phyloP scores from a whole-genome alignment of 768 basidiomycete genomes.

The Leccinum disarticulatum region DNA sequence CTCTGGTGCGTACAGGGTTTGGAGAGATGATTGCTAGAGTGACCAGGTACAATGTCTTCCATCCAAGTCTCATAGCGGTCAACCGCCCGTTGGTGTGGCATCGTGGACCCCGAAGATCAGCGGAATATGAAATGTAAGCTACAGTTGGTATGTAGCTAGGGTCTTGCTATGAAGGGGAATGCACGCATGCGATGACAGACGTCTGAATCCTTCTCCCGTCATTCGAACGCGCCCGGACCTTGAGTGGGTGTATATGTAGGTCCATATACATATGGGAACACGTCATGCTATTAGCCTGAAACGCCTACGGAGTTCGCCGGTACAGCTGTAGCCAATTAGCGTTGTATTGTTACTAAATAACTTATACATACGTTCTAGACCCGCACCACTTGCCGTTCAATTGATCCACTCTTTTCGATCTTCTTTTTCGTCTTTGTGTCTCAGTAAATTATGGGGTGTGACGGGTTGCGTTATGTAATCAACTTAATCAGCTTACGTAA shows the following conservation, averaged over 20 bases:
- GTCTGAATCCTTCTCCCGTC: not conserved
- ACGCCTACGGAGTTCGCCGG: not conserved
- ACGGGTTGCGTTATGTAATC: conserved; percentile 14
- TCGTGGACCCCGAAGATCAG: conserved; percentile 17
- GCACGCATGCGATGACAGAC: not conserved
- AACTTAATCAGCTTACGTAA: conserved; percentile 13
- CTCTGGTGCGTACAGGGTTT: conserved; percentile 1
- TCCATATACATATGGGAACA: not conserved
- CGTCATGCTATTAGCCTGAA: not conserved
- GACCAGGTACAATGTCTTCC: conserved; percentile 4
- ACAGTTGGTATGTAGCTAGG: not conserved
- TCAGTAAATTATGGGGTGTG: not conserved
- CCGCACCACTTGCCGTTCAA: not conserved
- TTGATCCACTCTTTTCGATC: not conserved
- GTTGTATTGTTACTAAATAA: not conserved
- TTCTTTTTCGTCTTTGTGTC: not conserved
- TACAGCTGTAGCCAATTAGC: not conserved
- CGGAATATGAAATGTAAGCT: conserved; percentile 1
- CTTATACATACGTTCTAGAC: not conserved
- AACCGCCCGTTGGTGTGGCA: conserved; percentile 10
- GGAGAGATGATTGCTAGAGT: conserved; percentile 19
- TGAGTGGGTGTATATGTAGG: not conserved
- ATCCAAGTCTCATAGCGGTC: conserved; percentile 18
- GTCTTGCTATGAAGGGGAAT: conserved; percentile 2
- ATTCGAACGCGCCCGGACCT: not conserved